Percentiles rank a stretch among this genome's conserved stretches.
phyloP scores from a whole-genome alignment of 192 early-diverging fungal genomes.

The Gryganskiella cystojenkinii region DNA sequence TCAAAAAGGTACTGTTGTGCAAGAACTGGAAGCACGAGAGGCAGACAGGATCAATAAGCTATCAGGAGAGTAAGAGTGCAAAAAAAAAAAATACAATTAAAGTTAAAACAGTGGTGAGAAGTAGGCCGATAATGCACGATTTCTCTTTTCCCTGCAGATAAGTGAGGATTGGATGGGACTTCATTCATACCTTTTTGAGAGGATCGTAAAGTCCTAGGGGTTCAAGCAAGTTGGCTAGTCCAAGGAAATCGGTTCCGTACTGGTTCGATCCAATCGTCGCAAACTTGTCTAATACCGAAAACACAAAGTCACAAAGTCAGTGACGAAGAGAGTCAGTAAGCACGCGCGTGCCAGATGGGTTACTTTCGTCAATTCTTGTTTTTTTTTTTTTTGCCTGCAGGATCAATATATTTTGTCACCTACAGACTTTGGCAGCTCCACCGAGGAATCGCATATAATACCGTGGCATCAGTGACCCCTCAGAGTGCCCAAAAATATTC shows the following conservation, averaged over 20 bases:
- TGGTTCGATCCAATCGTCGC: constrained; percentile 10
- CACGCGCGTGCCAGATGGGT: no score
- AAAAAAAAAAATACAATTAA: background rate
- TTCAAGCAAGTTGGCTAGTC: background rate
- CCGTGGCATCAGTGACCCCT: constrained; percentile 24
- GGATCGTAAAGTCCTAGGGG: background rate
- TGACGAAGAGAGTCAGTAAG: background rate
- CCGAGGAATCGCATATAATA: constrained; percentile 24
- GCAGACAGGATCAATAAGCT: constrained; percentile 1
- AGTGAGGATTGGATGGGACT: background rate
- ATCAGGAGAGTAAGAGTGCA: background rate
- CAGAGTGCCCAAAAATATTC: constrained; percentile 18
- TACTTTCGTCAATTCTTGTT: background rate
- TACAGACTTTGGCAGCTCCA: constrained; percentile 16
- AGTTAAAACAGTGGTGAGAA: background rate
- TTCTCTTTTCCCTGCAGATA: no score
- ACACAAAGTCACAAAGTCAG: background rate
- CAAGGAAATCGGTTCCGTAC: constrained; percentile 15
- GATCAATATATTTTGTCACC: background rate
- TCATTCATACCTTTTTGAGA: background rate
- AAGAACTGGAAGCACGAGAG: constrained; percentile 15
- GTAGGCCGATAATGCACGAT: background rate
- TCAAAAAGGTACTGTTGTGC: background rate
- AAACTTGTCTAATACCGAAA: constrained; percentile 8
- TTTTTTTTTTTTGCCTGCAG: background rate